Evolutionary conservation across 768 basidiomycete genomes (phyloP).

Genomic region (Amanita rimosa): DNA sequence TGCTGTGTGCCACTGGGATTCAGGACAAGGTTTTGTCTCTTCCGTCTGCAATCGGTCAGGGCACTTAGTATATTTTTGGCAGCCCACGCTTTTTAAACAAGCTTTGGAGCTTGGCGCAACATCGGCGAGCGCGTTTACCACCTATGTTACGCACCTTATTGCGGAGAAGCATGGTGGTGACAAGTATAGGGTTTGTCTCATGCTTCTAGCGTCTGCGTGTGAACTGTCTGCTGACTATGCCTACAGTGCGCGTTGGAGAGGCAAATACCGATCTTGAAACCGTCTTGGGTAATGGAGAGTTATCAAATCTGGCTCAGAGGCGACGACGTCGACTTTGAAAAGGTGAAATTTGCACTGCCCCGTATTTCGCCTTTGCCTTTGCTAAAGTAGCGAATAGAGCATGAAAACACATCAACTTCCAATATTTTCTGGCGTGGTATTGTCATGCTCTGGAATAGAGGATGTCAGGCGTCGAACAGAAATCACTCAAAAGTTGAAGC

Average conservation of each 20-base stretch:
- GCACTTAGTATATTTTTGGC: not conserved
- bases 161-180: constrained; percentile 71
- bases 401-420: constrained; percentile 51
- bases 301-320: constrained; percentile 71
- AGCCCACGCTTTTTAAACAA: constrained; percentile 60
- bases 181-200: constrained; percentile 59
- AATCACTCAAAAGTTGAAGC: constrained; percentile 49
- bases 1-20: constrained; percentile 71
- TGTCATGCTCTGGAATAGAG: constrained; percentile 70
- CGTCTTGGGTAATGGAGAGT: constrained; percentile 67
- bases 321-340: constrained; percentile 60
- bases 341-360: constrained; percentile 32
- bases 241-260: constrained; percentile 72
- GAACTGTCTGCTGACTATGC: constrained; percentile 3
- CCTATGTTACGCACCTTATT: constrained; percentile 80
- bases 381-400: constrained; percentile 29
- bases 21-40: constrained; percentile 55
- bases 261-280: constrained; percentile 67
- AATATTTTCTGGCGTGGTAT: constrained; percentile 56
- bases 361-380: not conserved
- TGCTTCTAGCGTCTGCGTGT: not conserved
- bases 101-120: constrained; percentile 75
- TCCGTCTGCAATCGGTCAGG: not conserved
- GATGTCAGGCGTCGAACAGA: constrained; percentile 47
- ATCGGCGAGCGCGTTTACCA: constrained; percentile 63